Percentiles rank a stretch among this genome's conserved stretches.
These are phyloP conservation scores for Phyllosticta paracitricarpa DNA, from an alignment of 2,329 filamentous ascomycete species.

Conservation along the genomic window DNA sequence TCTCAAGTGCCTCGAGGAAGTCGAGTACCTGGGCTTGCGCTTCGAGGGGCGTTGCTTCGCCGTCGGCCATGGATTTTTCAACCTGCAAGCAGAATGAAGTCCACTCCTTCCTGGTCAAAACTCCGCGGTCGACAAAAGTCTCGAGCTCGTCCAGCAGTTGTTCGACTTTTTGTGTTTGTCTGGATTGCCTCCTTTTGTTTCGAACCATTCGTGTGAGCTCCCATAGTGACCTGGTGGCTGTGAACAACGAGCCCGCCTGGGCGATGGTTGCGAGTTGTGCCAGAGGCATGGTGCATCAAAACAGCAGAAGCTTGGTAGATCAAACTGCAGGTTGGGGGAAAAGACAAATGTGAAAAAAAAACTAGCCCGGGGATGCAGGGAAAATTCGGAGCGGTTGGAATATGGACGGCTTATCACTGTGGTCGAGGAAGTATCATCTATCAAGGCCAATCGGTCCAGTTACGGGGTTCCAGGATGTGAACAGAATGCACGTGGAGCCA, in stretches of 20 bases:
- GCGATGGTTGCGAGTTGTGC: slow-evolving; percentile 5
- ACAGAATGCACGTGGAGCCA: neutral
- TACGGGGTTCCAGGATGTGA: neutral
- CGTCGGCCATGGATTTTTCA: slow-evolving; percentile 1
- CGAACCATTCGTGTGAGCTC: slow-evolving; percentile 7
- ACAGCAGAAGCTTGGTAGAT: neutral
- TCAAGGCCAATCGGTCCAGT: neutral
- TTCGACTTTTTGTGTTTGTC: slow-evolving; percentile 3
- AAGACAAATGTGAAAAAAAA: neutral
- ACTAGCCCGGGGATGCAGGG: neutral
- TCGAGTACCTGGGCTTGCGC: slow-evolving; percentile 8
- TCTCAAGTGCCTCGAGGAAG: slow-evolving; percentile 6
- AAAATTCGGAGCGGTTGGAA: neutral
- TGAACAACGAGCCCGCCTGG: slow-evolving; percentile 4
- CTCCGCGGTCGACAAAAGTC: slow-evolving; percentile 2
- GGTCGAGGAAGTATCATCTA: neutral
- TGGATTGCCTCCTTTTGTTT: slow-evolving; percentile 3
- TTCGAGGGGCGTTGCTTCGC: slow-evolving; percentile 3
- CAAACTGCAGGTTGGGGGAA: neutral
- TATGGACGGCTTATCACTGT: neutral
- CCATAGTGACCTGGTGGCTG: slow-evolving; percentile 6
- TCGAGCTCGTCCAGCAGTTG: slow-evolving; percentile 7
- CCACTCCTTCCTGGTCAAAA: slow-evolving; percentile 8
- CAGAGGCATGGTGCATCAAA: neutral
- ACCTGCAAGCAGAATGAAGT: slow-evolving; percentile 4